A percentile compares a stretch with the other conserved stretches of the same genome.
Conservation (phyloP, 2,329 filamentous ascomycete genomes). For the Cladosporium sp. region DNA sequence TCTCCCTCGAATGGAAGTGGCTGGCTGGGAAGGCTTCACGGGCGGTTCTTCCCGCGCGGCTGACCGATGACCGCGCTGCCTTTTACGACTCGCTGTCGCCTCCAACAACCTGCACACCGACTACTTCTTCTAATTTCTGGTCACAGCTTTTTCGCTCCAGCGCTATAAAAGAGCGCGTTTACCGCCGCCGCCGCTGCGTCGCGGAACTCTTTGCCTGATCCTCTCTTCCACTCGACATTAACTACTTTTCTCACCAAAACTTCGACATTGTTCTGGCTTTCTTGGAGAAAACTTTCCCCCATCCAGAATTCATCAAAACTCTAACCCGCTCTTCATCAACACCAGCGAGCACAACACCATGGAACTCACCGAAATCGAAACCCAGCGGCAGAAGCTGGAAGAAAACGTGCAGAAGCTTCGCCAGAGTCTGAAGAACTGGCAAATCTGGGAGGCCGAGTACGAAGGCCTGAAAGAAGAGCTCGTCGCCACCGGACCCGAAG, state of each 20-base stretch:
- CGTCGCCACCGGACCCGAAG: constrained; percentile 46
- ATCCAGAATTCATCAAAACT: not conserved
- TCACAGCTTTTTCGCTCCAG: too few relatives aligned
- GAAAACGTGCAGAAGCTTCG: constrained; percentile 68
- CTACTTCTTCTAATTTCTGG: too few relatives aligned
- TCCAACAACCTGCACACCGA: too few relatives aligned
- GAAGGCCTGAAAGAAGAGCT: constrained; percentile 83
- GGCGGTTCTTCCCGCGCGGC: too few relatives aligned
- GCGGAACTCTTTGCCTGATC: not conserved
- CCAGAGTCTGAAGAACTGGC: constrained; percentile 79
- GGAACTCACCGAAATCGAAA: constrained; percentile 63
- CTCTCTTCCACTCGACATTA: not conserved
- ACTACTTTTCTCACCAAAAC: not conserved
- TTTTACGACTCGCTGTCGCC: too few relatives aligned
- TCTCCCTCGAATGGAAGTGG: too few relatives aligned
- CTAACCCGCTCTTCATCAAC: constrained; percentile 15
- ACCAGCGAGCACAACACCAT: constrained; percentile 39
- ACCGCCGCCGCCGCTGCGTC: not conserved
- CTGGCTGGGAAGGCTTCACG: too few relatives aligned
- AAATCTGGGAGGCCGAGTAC: constrained; percentile 86
- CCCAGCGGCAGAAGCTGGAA: constrained; percentile 70
- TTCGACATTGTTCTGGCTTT: not conserved
- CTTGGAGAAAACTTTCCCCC: not conserved
- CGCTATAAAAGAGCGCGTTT: too few relatives aligned
- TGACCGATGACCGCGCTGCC: too few relatives aligned